Evolutionary conservation across 345 rosid genomes (phyloP).

Genomic region (Alliaria petiolata): DNA sequence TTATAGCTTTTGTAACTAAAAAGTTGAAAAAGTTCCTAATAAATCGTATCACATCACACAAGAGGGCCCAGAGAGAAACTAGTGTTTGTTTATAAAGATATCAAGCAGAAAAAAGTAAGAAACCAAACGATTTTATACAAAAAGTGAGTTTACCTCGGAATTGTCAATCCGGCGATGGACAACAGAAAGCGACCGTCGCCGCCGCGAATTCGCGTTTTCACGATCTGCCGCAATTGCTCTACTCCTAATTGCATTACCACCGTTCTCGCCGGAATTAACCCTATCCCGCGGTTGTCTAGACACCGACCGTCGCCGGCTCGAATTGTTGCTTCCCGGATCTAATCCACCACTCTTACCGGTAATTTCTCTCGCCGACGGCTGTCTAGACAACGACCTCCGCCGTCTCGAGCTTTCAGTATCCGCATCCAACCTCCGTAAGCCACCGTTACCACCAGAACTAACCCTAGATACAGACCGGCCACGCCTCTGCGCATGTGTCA

Average conservation of each 20-base stretch:
- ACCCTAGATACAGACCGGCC: constrained; percentile 89
- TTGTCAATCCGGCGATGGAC: constrained; percentile 62
- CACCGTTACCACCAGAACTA: constrained; percentile 39
- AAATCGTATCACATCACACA: not conserved
- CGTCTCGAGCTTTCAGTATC: constrained; percentile 46
- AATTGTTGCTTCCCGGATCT: not conserved
- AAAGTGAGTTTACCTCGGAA: constrained; percentile 55
- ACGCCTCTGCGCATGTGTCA: constrained; percentile 48
- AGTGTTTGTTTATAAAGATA: not conserved
- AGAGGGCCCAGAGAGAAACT: constrained; percentile 18
- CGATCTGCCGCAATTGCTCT: constrained; percentile 29
- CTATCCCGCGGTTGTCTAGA: constrained; percentile 32
- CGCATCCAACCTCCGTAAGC: constrained; percentile 38
- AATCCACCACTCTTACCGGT: constrained; percentile 1
- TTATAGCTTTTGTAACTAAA: constrained; percentile 15
- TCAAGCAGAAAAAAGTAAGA: not conserved
- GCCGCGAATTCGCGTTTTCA: constrained; percentile 34
- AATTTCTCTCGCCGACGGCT: constrained; percentile 1
- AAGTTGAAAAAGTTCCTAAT: not conserved
- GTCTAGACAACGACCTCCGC: constrained; percentile 66
- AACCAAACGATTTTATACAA: not conserved
- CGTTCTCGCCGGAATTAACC: constrained; percentile 3
- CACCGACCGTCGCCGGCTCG: constrained; percentile 20
- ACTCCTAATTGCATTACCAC: constrained; percentile 29
- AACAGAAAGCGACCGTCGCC: constrained; percentile 74